A percentile compares a stretch with the other conserved stretches of the same genome.
These are phyloP conservation scores for Pseudisothecium myosuroides DNA, from an alignment of 225 moss, liverwort and hornwort genomes.

Conservation along the genomic window DNA sequence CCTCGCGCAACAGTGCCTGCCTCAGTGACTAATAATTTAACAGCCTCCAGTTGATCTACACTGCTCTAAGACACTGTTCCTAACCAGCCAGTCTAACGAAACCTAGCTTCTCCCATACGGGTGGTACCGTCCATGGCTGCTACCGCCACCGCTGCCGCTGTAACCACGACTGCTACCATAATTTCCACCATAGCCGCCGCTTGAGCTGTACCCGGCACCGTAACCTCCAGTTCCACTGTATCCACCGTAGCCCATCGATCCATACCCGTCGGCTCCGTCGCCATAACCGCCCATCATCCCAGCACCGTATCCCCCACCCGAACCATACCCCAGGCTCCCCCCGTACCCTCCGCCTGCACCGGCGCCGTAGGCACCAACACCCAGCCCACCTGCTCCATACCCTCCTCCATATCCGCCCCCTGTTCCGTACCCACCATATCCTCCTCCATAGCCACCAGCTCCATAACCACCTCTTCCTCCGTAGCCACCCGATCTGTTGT, in stretches of 20 bases:
- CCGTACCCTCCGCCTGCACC: slow-evolving; percentile 77
- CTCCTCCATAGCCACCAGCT: slow-evolving; percentile 63
- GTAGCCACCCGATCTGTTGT: slow-evolving; percentile 30
- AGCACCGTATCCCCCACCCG: slow-evolving; percentile 65
- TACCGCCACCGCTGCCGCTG: slow-evolving; percentile 51
- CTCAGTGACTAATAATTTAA: slow-evolving; percentile 22
- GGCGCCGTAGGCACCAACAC: slow-evolving; percentile 56
- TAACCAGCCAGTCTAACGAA: neutral
- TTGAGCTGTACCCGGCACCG: slow-evolving; percentile 66
- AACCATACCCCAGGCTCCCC: slow-evolving; percentile 76
- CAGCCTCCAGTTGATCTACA: slow-evolving; percentile 1
- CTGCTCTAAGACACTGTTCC: slow-evolving; percentile 16
- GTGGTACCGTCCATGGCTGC: slow-evolving; percentile 93
- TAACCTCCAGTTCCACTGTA: slow-evolving; percentile 65
- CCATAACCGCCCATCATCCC: slow-evolving; percentile 82
- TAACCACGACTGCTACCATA: slow-evolving; percentile 77
- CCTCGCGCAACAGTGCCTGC: slow-evolving; percentile 8
- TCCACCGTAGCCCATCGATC: slow-evolving; percentile 81
- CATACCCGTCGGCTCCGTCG: slow-evolving; percentile 75
- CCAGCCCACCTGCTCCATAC: slow-evolving; percentile 56
- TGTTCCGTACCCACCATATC: slow-evolving; percentile 30
- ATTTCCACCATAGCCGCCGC: slow-evolving; percentile 67
- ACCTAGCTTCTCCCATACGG: slow-evolving; percentile 86
- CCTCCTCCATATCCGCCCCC: slow-evolving; percentile 38
- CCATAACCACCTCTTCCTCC: slow-evolving; percentile 57